Base-by-base conservation (phyloP, 306 rosid genomes). In the Prunus fruticosa region DNA sequence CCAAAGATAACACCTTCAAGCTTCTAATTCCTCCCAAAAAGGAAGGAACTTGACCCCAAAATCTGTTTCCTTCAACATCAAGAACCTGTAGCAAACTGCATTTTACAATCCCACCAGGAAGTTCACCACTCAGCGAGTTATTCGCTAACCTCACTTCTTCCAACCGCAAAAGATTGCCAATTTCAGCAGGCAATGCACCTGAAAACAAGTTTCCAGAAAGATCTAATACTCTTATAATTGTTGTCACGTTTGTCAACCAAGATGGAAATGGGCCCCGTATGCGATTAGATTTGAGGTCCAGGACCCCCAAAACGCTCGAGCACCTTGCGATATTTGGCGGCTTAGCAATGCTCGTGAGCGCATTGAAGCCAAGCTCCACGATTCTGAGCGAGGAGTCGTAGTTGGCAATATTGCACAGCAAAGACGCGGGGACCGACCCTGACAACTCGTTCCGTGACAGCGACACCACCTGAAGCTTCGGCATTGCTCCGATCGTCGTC, bases 131-230 rank as follows among this genome's bases (percentile, higher is more conserved):
- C 7, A 93, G 80, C 11, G 83, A 90, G 76, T 93, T 93, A 76
- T 85, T 78, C 0, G 85, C 84, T 18, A 86, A 27, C 28, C 85
- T 73, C 0, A 93, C 30, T 73, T 93, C 93, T 66, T 89, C 87
- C 54, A 93, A 54, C 70, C 80, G 49, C 8, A 76, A 34, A 66
- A 93, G 85, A 64, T 79, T 78, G 32, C 93, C 93, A 32, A 93
- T 58, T 34, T 69, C 80, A 12, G 30, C 72, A 6, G 96, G 92
- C 46, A 89, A 73, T 63, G 50, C 16, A 14, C 93, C 96, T 2
- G 88, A 76, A 25, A 93, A 90, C 20, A 79, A 79, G 84, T 93
- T 90, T 53, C 94, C 90, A 16, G 96, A 89, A 65, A 93, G 79
- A 82, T 90, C 94, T 3, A 93, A 8, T 25, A 49, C 69, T 66